Base-by-base conservation (phyloP, 768 basidiomycete genomes). In the Trametes cingulata region DNA sequence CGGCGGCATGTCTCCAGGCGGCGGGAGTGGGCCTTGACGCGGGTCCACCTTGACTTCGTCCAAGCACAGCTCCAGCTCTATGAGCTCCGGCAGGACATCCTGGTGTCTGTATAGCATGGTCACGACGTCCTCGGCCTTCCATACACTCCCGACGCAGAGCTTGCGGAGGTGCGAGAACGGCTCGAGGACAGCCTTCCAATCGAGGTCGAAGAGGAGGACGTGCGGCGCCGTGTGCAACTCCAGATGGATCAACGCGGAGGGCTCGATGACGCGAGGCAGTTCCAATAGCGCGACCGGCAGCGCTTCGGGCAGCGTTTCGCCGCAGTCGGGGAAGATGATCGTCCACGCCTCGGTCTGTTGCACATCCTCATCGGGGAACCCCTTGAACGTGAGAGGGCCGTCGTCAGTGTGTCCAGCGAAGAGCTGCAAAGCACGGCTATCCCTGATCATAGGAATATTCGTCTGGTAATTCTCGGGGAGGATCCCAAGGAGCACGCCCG, bases 141-240 rank as follows among this genome's bases (percentile, higher is more conserved):
- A 56, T 0, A 36, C 33, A 43, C 54, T 46, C 19, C 54, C 54
- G 33, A 56, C 45, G 14, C 37, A 20, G 6, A 56, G 29, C 6
- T 1, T 46, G n/a, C 45, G 43, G 14, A 56, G 19, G 15, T 43
- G 43, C 12, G 35, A 20, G 8, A 56, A 15, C 2, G 40, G 20
- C 6, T 20, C 33, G 1, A 56, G 54, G 13, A 56, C 20, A 14
- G 45, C 45, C 2, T 2, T 2, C 54, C 54, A 56, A 43, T 56
- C 54, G 1, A 47, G 20, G 8, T 56, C 35, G 20, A 56, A 47
- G 2, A 56, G 35, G 35, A 56, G 45, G 13, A 56, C 15, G 36
- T 36, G 54, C 13, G 54, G 54, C 6, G 54, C 54, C 8, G 46
- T n/a, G 17, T 56, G 54, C 35, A 56, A 35, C 29, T 56, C 54